Base-by-base conservation (phyloP, 2,329 filamentous ascomycete genomes). In the Neobulgaria alba region DNA sequence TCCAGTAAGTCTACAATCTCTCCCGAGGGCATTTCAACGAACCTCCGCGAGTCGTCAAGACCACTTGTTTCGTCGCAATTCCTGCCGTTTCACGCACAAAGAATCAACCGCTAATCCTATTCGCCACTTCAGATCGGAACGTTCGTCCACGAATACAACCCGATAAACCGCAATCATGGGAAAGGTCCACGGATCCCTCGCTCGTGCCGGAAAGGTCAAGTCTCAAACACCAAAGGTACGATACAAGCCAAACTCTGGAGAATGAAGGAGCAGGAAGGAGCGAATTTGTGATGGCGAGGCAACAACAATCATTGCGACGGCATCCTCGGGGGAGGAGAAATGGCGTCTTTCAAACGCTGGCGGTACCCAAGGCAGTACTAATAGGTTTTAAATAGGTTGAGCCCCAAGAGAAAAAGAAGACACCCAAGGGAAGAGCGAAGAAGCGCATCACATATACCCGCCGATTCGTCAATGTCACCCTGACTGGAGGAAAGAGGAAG, bases 401-500 rank as follows among this genome's bases (percentile, higher is more conserved):
- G 72, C 71, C 76, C 46, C 83, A 89, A 72, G 89, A 95, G 82
- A 95, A 95, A 83, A 75, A 85, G 73, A 95, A 96, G 85, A 77
- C 73, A 60, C 88, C 90, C 66, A 95, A 95, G 82, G 90, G 90
- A 65, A 88, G 90, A 65, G 90, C 90, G 60, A 87, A 92, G 75
- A 96, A 96, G 88, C 81, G 90, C 64, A 81, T 93, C 67, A 81
- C 79, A 68, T 95, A 95, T 80, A 95, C 87, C 61, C 85, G 90
- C 68, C 88, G 90, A 63, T 96, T 96, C 76, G 89, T 96, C 60
- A 95, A 96, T 73, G 88, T 96, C 66, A 92, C 86, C 63, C 78
- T 95, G 72, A 93, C 89, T 56, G 89, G 88, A 69, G 90, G 90
- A 74, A 96, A 96, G 89, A 79, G 90, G 71, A 95, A 95, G 87